Evolutionary conservation across 2,329 filamentous ascomycete genomes (phyloP).

Genomic region (Hypoxylon rubiginosum): DNA sequence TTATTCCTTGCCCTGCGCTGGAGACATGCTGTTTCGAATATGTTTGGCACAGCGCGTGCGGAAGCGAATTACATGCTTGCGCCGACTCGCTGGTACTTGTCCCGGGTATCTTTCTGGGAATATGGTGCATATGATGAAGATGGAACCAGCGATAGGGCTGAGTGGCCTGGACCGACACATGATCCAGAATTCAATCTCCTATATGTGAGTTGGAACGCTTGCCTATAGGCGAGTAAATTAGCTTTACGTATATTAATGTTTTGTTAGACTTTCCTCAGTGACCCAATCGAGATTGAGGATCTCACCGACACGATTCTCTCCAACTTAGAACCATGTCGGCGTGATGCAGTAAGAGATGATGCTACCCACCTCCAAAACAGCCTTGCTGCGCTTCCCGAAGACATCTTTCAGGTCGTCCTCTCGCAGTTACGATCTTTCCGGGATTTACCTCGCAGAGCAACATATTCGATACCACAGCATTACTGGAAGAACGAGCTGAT

Average conservation of each 20-base stretch:
- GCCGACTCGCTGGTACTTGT: constrained; percentile 11
- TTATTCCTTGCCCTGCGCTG: constrained; percentile 19
- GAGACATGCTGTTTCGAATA: constrained; percentile 14
- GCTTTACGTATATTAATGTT: not conserved
- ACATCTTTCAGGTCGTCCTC: not conserved
- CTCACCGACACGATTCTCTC: not conserved
- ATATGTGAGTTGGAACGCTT: constrained; percentile 4
- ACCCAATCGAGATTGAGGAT: not conserved
- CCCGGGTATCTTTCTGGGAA: constrained; percentile 1
- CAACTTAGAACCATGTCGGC: not conserved
- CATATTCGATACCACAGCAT: constrained; percentile 10
- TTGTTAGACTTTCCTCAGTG: not conserved
- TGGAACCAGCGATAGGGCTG: not conserved
- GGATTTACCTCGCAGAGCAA: constrained; percentile 12
- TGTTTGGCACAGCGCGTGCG: not conserved
- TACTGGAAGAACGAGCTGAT: constrained; percentile 26
- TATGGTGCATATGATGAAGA: not conserved
- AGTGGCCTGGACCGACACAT: constrained; percentile 9
- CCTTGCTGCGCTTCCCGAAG: constrained; percentile 1
- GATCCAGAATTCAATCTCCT: constrained; percentile 3
- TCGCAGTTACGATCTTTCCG: not conserved
- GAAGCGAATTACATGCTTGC: constrained; percentile 15
- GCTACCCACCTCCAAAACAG: not conserved
- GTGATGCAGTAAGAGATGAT: not conserved
- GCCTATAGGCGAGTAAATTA: not conserved